These are phyloP conservation scores for Pyrenochaeta sp. DNA, from an alignment of 2,329 filamentous ascomycete genomes.

Conservation along the genomic window DNA sequence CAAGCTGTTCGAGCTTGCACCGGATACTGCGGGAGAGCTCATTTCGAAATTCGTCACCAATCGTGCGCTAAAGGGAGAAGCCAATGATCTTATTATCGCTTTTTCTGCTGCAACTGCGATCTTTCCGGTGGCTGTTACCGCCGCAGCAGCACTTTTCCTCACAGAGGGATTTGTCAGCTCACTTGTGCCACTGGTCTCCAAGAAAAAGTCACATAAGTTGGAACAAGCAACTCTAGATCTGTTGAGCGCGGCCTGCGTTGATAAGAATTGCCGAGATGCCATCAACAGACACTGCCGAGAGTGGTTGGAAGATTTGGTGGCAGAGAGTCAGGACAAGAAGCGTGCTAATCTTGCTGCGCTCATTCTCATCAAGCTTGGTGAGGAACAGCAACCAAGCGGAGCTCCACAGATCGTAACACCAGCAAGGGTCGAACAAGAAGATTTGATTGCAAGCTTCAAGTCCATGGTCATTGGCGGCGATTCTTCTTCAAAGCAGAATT, in stretches of 20 bases:
- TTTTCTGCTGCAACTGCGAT: conserved; percentile 91
- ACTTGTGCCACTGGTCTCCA: conserved; percentile 77
- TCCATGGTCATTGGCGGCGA: conserved; percentile 70
- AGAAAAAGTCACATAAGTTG: conserved; percentile 84
- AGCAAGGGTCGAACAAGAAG: conserved; percentile 49
- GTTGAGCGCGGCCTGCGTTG: conserved; percentile 90
- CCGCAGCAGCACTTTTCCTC: conserved; percentile 81
- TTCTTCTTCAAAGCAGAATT: conserved; percentile 68
- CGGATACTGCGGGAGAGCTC: conserved; percentile 72
- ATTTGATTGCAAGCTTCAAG: conserved; percentile 64
- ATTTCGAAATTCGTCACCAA: conserved; percentile 78
- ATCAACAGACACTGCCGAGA: conserved; percentile 84
- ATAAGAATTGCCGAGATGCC: conserved; percentile 79
- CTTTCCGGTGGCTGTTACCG: conserved; percentile 83
- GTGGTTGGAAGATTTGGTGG: conserved; percentile 86
- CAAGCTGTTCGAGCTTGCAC: conserved; percentile 80
- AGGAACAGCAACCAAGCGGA: conserved; percentile 43
- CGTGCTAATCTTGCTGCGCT: conserved; percentile 60
- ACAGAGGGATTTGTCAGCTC: conserved; percentile 84
- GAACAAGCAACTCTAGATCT: conserved; percentile 88
- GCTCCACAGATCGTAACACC: conserved; percentile 42
- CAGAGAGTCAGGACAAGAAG: conserved; percentile 69
- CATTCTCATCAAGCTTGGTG: conserved; percentile 64
- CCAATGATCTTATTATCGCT: conserved; percentile 87
- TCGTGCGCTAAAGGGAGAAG: conserved; percentile 75